A percentile compares a stretch with the other conserved stretches of the same genome.
These are phyloP conservation scores for Leishmania tarentolae DNA, from an alignment of 208 protist genomes.

Conservation along the genomic window DNA sequence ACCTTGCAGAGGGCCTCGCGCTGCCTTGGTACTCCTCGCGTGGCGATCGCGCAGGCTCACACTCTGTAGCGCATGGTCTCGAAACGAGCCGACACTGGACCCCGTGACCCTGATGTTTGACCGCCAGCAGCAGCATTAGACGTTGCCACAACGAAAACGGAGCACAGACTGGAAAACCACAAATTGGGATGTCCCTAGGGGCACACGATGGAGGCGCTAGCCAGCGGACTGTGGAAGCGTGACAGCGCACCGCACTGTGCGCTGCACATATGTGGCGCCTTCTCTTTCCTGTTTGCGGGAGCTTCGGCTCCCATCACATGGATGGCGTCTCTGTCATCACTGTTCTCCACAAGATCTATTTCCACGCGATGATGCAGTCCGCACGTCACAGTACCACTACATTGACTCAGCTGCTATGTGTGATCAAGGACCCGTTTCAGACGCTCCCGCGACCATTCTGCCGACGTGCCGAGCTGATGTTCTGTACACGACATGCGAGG, in stretches of 20 bases:
- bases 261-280: background rate
- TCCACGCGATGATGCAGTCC: background rate
- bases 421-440: background rate
- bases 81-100: no score
- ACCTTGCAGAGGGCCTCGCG: no score
- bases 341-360: background rate
- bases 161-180: no score
- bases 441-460: no score
- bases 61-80: no score
- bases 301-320: background rate
- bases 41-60: no score
- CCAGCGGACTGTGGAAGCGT: background rate
- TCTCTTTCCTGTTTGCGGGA: background rate
- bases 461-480: background rate
- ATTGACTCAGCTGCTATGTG: background rate
- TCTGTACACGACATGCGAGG: background rate
- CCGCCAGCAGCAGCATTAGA: no score
- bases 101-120: no score
- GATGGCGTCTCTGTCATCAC: background rate
- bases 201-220: background rate
- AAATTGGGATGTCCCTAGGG: background rate
- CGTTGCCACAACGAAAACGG: no score
- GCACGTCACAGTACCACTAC: background rate
- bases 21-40: no score
- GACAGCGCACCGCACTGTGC: no score